These are phyloP conservation scores for Wakefieldia striispora DNA, from an alignment of 768 basidiomycete species.

Conservation along the genomic window DNA sequence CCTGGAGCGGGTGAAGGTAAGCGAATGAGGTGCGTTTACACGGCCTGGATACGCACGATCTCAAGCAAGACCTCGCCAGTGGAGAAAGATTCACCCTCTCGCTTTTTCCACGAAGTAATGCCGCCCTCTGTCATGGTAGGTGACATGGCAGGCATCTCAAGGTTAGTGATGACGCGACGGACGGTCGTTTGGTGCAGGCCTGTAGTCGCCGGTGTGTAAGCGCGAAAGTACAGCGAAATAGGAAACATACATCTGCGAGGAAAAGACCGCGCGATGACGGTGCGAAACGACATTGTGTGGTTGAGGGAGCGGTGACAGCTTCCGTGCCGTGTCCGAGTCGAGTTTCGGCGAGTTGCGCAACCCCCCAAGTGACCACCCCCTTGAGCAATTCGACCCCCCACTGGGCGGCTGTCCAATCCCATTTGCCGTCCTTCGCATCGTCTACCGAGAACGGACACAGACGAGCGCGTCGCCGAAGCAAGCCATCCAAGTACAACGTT, in stretches of 20 bases:
- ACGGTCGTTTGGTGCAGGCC: slow-evolving; percentile 49
- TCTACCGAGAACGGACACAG: background rate
- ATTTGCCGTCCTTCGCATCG: background rate
- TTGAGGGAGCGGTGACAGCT: slow-evolving; percentile 1
- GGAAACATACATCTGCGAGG: slow-evolving; percentile 25
- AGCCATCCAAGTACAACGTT: background rate
- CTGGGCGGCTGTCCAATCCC: no score
- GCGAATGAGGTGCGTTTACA: background rate
- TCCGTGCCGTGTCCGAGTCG: background rate
- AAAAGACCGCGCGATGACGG: slow-evolving; percentile 10
- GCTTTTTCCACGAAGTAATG: slow-evolving; percentile 87
- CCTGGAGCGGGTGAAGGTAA: slow-evolving; percentile 43
- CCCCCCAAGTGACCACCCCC: slow-evolving; percentile 8
- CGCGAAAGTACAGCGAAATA: background rate
- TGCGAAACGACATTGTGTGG: slow-evolving; percentile 16
- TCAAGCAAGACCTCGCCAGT: slow-evolving; percentile 87
- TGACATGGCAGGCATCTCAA: slow-evolving; percentile 96
- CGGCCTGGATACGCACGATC: slow-evolving; percentile 56
- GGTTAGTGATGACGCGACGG: slow-evolving; percentile 64
- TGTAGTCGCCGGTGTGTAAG: slow-evolving; percentile 13
- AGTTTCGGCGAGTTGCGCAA: background rate
- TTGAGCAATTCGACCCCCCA: slow-evolving; percentile 10
- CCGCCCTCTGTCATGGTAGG: slow-evolving; percentile 97
- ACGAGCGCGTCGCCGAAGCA: slow-evolving; percentile 9
- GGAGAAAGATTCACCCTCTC: slow-evolving; percentile 74